These are phyloP conservation scores for Lolium multiflorum DNA, from an alignment of 176 grass and related monocot genomes.

Conservation along the genomic window DNA sequence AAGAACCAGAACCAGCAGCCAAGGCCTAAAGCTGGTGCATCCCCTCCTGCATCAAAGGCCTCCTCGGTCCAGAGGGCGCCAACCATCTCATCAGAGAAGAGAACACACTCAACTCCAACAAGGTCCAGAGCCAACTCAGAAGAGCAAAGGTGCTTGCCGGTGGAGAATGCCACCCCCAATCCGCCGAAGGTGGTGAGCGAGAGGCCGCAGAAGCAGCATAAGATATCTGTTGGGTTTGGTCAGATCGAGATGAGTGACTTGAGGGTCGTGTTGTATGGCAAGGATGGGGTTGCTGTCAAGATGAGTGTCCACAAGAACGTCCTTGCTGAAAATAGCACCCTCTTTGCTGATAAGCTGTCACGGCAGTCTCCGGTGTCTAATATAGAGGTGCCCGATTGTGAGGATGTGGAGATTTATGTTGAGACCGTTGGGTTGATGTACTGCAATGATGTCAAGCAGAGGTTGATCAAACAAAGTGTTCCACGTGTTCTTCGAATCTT, in stretches of 20 bases:
- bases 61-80: constrained; percentile 66
- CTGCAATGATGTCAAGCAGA: constrained; percentile 74
- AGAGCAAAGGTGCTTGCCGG: constrained; percentile 34
- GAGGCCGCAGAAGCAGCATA: constrained; percentile 65
- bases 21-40: constrained; percentile 49
- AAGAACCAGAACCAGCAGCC: constrained; percentile 72
- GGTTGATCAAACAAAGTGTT: constrained; percentile 85
- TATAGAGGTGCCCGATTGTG: constrained; percentile 76
- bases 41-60: constrained; percentile 70
- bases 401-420: constrained; percentile 92
- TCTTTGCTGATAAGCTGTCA: constrained; percentile 78
- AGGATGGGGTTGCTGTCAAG: constrained; percentile 77
- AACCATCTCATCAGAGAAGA: constrained; percentile 63
- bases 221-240: constrained; percentile 88
- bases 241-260: constrained; percentile 76
- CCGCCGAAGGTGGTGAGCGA: constrained; percentile 50
- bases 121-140: constrained; percentile 57
- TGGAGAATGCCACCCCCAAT: constrained; percentile 40
- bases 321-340: constrained; percentile 73
- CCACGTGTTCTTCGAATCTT: constrained; percentile 77
- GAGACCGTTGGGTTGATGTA: constrained; percentile 96
- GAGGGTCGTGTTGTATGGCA: constrained; percentile 76
- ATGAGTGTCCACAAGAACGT: constrained; percentile 85
- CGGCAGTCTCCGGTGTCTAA: constrained; percentile 57
- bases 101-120: constrained; percentile 49